A percentile compares a stretch with the other conserved stretches of the same genome.
phyloP scores from a whole-genome alignment of 2,329 filamentous ascomycete species.

The Harringtonia lauricola region DNA sequence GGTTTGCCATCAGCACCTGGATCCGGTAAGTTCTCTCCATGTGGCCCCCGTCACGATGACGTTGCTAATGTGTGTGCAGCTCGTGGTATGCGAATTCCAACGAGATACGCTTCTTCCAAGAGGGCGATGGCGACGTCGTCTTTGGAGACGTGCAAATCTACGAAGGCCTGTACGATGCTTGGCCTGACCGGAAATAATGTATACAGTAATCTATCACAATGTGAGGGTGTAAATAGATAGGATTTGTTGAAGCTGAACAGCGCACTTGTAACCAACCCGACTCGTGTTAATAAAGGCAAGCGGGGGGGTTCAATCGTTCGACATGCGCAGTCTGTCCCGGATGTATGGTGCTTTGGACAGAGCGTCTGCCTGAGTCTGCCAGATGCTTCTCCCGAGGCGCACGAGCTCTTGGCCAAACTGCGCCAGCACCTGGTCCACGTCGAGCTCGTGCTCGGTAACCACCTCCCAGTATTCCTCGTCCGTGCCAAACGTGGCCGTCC shows the following conservation, averaged over 20 bases:
- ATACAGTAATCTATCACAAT: too few relatives aligned
- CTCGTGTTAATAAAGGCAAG: too few relatives aligned
- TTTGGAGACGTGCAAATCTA: not conserved
- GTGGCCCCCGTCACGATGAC: not conserved
- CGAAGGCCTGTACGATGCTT: not conserved
- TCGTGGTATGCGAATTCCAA: not conserved
- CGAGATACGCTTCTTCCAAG: not conserved
- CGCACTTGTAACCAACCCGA: too few relatives aligned
- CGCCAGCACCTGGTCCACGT: constrained; percentile 18
- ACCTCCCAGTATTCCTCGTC: constrained; percentile 16
- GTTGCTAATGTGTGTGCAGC: not conserved
- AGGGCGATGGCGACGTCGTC: not conserved
- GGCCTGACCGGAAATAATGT: not conserved
- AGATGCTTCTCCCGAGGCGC: constrained; percentile 19
- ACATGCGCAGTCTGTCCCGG: not conserved
- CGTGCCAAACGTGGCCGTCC: constrained; percentile 24
- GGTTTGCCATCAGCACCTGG: constrained; percentile 1
- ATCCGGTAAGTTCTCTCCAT: not conserved
- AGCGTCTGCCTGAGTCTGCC: constrained; percentile 23
- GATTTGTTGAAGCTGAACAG: too few relatives aligned
- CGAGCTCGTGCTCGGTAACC: constrained; percentile 4
- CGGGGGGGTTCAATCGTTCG: too few relatives aligned
- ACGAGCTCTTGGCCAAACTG: constrained; percentile 24
- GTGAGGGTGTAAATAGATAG: too few relatives aligned
- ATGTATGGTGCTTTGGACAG: constrained; percentile 3